These are phyloP conservation scores for Thinopyrum obtusiflorum DNA, from an alignment of 202 grass and related monocot species.

Conservation along the genomic window DNA sequence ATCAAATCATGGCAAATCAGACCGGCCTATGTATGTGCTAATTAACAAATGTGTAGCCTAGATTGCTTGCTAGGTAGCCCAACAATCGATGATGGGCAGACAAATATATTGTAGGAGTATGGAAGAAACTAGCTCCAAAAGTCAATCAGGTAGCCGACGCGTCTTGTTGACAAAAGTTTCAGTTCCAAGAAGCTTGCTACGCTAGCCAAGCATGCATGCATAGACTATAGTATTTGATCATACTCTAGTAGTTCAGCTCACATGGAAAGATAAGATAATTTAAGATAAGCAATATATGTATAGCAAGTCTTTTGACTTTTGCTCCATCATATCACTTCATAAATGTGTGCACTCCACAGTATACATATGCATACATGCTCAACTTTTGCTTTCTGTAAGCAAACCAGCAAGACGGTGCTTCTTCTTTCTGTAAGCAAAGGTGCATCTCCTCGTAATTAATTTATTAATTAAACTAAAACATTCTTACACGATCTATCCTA, in stretches of 20 bases:
- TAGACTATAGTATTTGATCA: too few species aligned
- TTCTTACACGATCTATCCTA: background rate
- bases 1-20: background rate
- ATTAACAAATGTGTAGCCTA: background rate
- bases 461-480: background rate
- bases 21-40: background rate
- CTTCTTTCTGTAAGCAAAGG: background rate
- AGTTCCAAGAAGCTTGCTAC: background rate
- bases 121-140: background rate
- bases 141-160: background rate
- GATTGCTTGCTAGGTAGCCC: background rate
- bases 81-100: background rate
- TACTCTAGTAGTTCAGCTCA: too few species aligned
- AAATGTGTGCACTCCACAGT: background rate
- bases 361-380: background rate
- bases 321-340: background rate
- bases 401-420: background rate
- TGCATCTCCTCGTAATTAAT: background rate
- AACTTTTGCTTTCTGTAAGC: background rate
- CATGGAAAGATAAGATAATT: too few species aligned
- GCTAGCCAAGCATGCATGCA: background rate
- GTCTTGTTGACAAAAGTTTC: background rate
- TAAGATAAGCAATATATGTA: background rate
- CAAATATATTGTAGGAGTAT: background rate
- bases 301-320: background rate